These are phyloP conservation scores for Gossypioides kirkii DNA, from an alignment of 345 rosid genomes.

Conservation along the genomic window DNA sequence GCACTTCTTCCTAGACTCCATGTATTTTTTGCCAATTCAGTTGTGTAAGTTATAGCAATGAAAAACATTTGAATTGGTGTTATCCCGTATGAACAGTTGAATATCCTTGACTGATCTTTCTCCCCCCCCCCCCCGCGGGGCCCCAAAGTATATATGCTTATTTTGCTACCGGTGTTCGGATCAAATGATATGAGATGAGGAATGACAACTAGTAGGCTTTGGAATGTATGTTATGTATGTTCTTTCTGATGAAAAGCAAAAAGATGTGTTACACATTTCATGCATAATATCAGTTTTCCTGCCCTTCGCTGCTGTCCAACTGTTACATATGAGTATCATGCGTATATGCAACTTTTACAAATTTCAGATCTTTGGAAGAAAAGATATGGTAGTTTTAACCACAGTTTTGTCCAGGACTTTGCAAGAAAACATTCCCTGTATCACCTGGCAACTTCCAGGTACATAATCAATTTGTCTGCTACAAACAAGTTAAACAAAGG, in stretches of 20 bases:
- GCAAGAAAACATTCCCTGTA: constrained; percentile 11
- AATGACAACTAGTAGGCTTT: neutral
- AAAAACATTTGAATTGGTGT: neutral
- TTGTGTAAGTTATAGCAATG: neutral
- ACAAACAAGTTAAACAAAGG: constrained; percentile 10
- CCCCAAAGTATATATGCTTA: neutral
- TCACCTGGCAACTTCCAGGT: neutral
- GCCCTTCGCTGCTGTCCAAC: neutral
- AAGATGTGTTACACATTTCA: neutral
- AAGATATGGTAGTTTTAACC: neutral
- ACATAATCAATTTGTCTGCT: constrained; percentile 15
- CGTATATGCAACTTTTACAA: neutral
- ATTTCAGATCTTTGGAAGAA: neutral
- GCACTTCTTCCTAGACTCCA: too few species aligned
- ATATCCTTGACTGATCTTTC: neutral
- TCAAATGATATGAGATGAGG: neutral
- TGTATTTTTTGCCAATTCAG: neutral
- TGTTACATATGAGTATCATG: neutral
- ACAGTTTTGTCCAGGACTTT: neutral
- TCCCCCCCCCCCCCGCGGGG: too few species aligned
- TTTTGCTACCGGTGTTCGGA: neutral
- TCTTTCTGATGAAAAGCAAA: neutral
- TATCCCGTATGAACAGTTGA: neutral
- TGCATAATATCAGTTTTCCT: neutral
- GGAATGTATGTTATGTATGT: neutral